Base-by-base conservation (phyloP, 139 green algal genomes). In the Micractinium sp. region DNA sequence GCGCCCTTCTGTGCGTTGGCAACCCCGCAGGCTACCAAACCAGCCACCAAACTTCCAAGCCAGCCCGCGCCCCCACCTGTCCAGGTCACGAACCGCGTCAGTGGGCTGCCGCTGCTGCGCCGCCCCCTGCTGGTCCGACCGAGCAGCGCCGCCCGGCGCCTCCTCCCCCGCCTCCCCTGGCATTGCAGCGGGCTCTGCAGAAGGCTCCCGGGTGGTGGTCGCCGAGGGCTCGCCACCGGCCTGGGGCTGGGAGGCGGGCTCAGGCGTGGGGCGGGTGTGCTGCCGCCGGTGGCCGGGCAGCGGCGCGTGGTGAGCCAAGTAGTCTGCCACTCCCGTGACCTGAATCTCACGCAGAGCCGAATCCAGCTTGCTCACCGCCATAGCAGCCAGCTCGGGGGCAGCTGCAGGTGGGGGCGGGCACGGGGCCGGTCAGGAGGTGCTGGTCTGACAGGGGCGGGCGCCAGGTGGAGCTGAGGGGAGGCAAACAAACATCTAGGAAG, bases 61-160 rank as follows among this genome's bases (percentile, higher is more conserved):
- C 36, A 60, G 38, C 38, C 38, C 38, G 36, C 20, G 38, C 19
- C 29, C 84, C 1, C 41, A 93, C 90, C 90, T 90, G 81, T 75
- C 66, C 63, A 93, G 85, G 73, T 93, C 88, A 18, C 86, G 83
- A 35, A 90, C 77, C 7, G 87, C 38, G 63, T 90, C 81, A 3
- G 73, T 88, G 15, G 25, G n/a, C 71, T 88, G 53, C 56, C 75
- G 53, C 56, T 36, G 38, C 15, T 33, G 71, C 83, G 35, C 23
- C 15, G 85, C 12, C 2, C 61, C n/a, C 63, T 87, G 82, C 27
- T 78, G 15, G 74, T 27, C 33, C 74, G n/a, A 56, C 47, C 47
- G 47, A 20, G 29, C 38, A 14, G 41, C 74, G 3, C 29, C 74
- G 2, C 74, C 78, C 5, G 77, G 22, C 69, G 18, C 33, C 71